These are phyloP conservation scores for Ceratocystiopsis sp. DNA, from an alignment of 2,329 filamentous ascomycete genomes.

Conservation along the genomic window DNA sequence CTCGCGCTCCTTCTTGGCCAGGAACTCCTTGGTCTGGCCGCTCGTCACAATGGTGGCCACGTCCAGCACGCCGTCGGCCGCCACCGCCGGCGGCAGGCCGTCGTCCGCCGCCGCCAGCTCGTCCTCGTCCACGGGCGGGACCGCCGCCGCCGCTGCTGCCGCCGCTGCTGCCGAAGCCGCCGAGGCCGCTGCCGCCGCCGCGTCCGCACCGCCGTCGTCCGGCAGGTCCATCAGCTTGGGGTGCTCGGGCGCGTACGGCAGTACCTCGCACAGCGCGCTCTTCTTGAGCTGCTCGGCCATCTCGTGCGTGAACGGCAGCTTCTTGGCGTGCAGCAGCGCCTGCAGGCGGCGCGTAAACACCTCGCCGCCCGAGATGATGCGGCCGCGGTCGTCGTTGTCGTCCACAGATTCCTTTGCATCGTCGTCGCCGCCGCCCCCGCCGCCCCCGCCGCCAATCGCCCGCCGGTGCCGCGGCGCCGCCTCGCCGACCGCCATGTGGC, in stretches of 20 bases:
- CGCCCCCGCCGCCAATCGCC: background rate
- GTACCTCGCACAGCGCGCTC: slow-evolving; percentile 48
- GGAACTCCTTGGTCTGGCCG: slow-evolving; percentile 65
- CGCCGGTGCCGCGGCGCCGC: slow-evolving; percentile 24
- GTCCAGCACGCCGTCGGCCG: slow-evolving; percentile 56
- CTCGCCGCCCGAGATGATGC: slow-evolving; percentile 59
- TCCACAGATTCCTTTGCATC: too few relatives aligned
- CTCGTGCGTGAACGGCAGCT: slow-evolving; percentile 43
- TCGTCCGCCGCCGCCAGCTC: slow-evolving; percentile 20
- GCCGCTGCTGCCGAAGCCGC: slow-evolving; percentile 3
- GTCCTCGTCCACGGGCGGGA: slow-evolving; percentile 8
- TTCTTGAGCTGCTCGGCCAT: slow-evolving; percentile 57
- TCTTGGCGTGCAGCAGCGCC: slow-evolving; percentile 43
- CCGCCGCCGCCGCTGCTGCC: slow-evolving; percentile 12
- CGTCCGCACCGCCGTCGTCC: slow-evolving; percentile 17
- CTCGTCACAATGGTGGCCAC: slow-evolving; percentile 73
- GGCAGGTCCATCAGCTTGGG: slow-evolving; percentile 32
- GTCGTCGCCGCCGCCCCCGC: background rate
- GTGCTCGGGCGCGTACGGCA: slow-evolving; percentile 34
- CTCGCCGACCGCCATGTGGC: slow-evolving; percentile 44
- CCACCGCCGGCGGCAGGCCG: slow-evolving; percentile 23
- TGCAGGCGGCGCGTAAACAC: slow-evolving; percentile 62
- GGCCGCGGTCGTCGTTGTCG: slow-evolving; percentile 17
- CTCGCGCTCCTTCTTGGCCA: slow-evolving; percentile 69
- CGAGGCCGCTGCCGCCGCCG: slow-evolving; percentile 13